Base-by-base conservation (phyloP, 2,329 filamentous ascomycete species). In the Claviceps sp. region DNA sequence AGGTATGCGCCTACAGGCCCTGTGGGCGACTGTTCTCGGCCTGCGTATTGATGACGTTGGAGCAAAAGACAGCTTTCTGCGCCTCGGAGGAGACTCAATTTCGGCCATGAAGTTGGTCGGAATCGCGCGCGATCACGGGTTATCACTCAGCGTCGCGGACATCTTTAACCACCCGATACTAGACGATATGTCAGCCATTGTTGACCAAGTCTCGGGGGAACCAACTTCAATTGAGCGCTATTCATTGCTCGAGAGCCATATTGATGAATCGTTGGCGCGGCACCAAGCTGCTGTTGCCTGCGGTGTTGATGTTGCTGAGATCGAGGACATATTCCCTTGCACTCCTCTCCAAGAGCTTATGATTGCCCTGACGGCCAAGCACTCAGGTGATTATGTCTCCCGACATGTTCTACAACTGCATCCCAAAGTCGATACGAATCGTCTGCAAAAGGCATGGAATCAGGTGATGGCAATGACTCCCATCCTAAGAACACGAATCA, bases 301-400 rank as follows among this genome's bases (percentile, higher is more conserved):
- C 26, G 41, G 17, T 2, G 51, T 56, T 10, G 22, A 50, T 7
- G 42, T 39, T 7, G 19, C 24, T 10, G 30, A 57, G n/a, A 62
- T 75, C 8, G 70, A 75, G 48, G 59, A 61, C 24, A 47, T 58
- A 3, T 54, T 57, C n/a, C 59, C 58, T 4, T 58, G 57, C 58
- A 73, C 73, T 0, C 67, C 73, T 0, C 61, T 76, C 1, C 75
- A 78, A 54, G 73, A 75, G 58, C 72, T 68, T 1, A 65, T 78
- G 3, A 26, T 48, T 26, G 54, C 57, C 11, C 37, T 58, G 26
- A 57, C 57, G 7, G 50, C 54, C 2, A 54, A 52, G 43, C 38
- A 49, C 1, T 41, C 50, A 4, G 55, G 55, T 5, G 55, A 54
- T 39, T 61, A 61, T n/a, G 50, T 59, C 5, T 54, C 53, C 0